Base-by-base conservation (phyloP, 2,329 filamentous ascomycete genomes). In the Sporothrix variecibatus region DNA sequence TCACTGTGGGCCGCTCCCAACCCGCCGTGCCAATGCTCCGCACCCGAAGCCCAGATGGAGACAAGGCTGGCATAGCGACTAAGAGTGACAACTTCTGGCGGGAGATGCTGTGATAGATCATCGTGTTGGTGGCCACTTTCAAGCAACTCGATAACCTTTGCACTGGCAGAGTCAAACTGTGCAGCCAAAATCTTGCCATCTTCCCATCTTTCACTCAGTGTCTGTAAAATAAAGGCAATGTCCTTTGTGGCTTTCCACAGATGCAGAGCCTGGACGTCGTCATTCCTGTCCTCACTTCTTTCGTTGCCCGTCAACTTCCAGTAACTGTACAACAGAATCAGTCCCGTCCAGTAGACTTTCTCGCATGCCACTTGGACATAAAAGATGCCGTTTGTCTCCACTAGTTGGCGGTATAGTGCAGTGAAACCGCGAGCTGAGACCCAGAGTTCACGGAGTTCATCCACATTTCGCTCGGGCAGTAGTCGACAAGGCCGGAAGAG, bases 311-410 rank as follows among this genome's bases (percentile, higher is more conserved):
- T 70, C 12, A 79, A 75, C 34, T 65, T 53, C 77, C 78, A 77
- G 53, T 76, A 79, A 70, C 76, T 77, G 71, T 78, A 76, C n/a
- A 79, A 71, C 20, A 78, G 65, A 0, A 75, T 75, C 2, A 79
- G 70, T 0, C 77, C 77, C 12, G 76, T 76, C 78, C 78, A 79
- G 72, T 78, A 79, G 1, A 77, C 75, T 73, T 79, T 79, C 56
- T 78, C 78, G 20, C 75, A 78, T 11, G 77, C 77, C 38, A 79
- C 76, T 60, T 78, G 78, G 3, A 79, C 76, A 72, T 79, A 79
- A 65, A 78, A 78, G 3, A 79, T 78, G 20, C 60, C 64, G 60
- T 79, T 79, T 28, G 77, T 75, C 71, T 78, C 77, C 15, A 77
- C 76, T 26, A 78, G 76, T 26, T 76, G 75, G 2, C 78, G 76